phyloP scores from a whole-genome alignment of 768 basidiomycete species.

The Sporobolomyces pararoseus region DNA sequence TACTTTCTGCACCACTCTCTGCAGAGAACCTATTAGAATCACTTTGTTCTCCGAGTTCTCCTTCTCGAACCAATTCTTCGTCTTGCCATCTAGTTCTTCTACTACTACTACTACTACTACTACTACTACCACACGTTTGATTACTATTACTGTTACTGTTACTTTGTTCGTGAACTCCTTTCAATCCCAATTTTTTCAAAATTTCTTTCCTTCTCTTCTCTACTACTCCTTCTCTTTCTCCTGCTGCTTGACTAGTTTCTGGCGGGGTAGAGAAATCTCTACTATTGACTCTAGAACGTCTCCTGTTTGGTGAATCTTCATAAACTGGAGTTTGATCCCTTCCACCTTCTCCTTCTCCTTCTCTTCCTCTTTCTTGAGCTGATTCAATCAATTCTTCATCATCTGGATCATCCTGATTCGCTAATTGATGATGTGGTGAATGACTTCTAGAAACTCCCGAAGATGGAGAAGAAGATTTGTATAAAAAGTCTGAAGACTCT shows the following conservation, averaged over 20 bases:
- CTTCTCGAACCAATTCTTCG: no score
- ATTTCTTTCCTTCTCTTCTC: conserved; percentile 8
- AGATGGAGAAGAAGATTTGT: not conserved
- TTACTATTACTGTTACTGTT: no score
- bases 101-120: no score
- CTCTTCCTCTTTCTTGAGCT: not conserved
- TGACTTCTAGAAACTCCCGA: not conserved
- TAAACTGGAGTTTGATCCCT: conserved; percentile 8
- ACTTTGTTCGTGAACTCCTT: conserved; percentile 1
- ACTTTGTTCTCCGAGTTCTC: not conserved
- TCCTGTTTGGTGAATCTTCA: not conserved
- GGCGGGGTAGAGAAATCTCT: no score
- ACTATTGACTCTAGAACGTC: no score
- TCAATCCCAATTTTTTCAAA: not conserved
- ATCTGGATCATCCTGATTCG: conserved; percentile 2
- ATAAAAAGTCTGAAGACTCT: conserved; percentile 13
- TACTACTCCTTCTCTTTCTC: not conserved
- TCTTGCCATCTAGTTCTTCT: no score
- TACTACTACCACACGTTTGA: no score
- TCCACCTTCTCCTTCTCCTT: not conserved
- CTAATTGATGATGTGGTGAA: not conserved
- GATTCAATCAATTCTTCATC: conserved; percentile 11
- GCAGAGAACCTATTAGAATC: not conserved
- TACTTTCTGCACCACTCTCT: not conserved
- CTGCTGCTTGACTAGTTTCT: no score